phyloP scores from a whole-genome alignment of 768 basidiomycete genomes.

The Mycena maculata region DNA sequence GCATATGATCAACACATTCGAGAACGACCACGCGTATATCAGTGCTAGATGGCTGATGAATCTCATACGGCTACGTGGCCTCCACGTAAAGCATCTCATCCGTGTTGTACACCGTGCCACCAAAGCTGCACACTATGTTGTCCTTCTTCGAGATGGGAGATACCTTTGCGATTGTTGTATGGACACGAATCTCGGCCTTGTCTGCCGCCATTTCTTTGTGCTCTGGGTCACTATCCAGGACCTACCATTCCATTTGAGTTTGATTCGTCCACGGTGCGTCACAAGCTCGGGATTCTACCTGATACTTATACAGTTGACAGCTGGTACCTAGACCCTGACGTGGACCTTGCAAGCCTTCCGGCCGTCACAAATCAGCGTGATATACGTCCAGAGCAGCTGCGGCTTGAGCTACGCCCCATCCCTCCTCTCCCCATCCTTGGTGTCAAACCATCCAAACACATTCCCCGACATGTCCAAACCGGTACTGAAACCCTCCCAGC shows the following conservation, averaged over 20 bases:
- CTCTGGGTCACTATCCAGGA: neutral
- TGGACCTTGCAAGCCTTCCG: neutral
- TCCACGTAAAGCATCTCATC: constrained; percentile 6
- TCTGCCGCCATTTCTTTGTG: constrained; percentile 12
- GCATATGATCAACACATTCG: constrained; percentile 21
- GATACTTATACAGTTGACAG: too few species aligned
- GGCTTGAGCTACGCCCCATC: neutral
- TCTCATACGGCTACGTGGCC: neutral
- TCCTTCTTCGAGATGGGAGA: constrained; percentile 7
- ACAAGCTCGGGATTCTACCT: too few species aligned
- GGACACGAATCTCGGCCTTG: constrained; percentile 10
- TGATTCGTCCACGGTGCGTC: constrained; percentile 2
- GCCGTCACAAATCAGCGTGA: neutral
- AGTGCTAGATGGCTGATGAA: constrained; percentile 11
- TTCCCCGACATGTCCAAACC: neutral
- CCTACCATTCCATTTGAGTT: constrained; percentile 1
- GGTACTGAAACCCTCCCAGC: constrained; percentile 1
- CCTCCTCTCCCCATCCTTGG: neutral
- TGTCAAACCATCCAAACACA: neutral
- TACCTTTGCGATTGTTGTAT: constrained; percentile 22
- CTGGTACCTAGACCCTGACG: constrained; percentile 5
- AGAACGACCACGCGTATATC: constrained; percentile 7
- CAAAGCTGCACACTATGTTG: neutral
- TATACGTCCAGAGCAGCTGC: neutral
- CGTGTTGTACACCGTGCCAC: constrained; percentile 6